phyloP scores from a whole-genome alignment of 345 rosid species.

The Fremontodendron californicum region DNA sequence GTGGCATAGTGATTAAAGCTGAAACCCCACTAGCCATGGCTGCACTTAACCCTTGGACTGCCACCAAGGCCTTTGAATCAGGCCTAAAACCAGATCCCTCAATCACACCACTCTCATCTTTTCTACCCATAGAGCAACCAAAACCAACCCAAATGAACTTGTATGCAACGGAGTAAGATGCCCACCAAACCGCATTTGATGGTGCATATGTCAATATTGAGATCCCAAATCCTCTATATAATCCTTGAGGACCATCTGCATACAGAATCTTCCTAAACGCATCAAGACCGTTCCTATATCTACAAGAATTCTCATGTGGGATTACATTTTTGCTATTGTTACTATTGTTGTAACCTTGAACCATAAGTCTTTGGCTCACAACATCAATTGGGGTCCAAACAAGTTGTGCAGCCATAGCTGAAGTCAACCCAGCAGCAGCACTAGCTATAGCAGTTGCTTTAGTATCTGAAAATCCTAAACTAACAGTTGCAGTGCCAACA shows the following conservation, averaged over 20 bases:
- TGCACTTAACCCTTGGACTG: conserved; percentile 66
- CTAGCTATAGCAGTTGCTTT: too few relatives aligned
- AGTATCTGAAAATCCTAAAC: too few relatives aligned
- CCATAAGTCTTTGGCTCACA: conserved; percentile 94
- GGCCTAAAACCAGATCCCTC: conserved; percentile 27
- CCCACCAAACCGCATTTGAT: conserved; percentile 96
- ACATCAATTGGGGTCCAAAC: conserved; percentile 96
- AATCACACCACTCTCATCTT: conserved; percentile 19
- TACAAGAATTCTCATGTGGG: conserved; percentile 29
- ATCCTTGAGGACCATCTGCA: conserved; percentile 70
- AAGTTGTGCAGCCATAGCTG: conserved; percentile 80
- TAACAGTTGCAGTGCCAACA: too few relatives aligned
- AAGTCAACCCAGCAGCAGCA: conserved; percentile 79
- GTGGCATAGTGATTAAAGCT: conserved; percentile 72
- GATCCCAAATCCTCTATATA: conserved; percentile 88
- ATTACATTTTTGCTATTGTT: conserved; percentile 27
- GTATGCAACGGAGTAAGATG: conserved; percentile 72
- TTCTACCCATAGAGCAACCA: conserved; percentile 26
- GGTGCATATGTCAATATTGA: conserved; percentile 91
- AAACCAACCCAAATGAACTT: conserved; percentile 55
- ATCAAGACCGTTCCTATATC: conserved; percentile 68
- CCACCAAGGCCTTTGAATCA: conserved; percentile 41
- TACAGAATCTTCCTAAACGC: conserved; percentile 62
- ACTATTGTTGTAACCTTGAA: conserved; percentile 45
- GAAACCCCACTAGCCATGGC: conserved; percentile 78